Conservation (phyloP, 495 filamentous ascomycete genomes). For the Penicillium maclennaniae region DNA sequence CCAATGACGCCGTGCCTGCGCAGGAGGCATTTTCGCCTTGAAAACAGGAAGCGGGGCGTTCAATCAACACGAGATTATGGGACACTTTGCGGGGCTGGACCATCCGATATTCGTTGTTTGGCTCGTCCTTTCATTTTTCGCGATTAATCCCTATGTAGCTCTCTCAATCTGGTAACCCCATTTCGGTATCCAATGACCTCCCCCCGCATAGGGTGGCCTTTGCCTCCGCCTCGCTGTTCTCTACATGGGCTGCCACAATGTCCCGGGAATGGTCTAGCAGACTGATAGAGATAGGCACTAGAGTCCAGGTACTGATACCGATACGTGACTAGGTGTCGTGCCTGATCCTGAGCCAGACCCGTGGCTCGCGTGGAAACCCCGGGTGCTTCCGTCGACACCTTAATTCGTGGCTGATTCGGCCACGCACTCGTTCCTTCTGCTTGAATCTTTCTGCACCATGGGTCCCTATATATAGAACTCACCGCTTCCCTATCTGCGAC, state of each 20-base stretch:
- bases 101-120: not conserved
- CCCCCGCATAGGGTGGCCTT: slow-evolving; percentile 1
- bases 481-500: not conserved
- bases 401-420: slow-evolving; percentile 5
- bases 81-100: not conserved
- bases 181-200: not conserved
- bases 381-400: slow-evolving; percentile 12
- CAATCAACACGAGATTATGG: slow-evolving; percentile 12
- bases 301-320: not conserved
- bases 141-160: not conserved
- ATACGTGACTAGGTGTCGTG: not conserved
- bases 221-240: not conserved
- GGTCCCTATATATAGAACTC: slow-evolving; percentile 5
- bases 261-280: too few species aligned
- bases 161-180: not conserved
- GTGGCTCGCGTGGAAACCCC: slow-evolving; percentile 2
- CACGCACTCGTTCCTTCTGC: not conserved
- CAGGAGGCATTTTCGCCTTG: slow-evolving; percentile 2
- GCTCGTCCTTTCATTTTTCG: not conserved
- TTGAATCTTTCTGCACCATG: too few species aligned
- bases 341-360: not conserved
- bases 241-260: not conserved
- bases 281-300: not conserved
- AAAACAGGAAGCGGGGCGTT: slow-evolving; percentile 4
- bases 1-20: slow-evolving; percentile 4